Percentiles rank a stretch among this genome's conserved stretches.
Conservation (phyloP, 345 rosid genomes). For the Cardamine occulta region DNA sequence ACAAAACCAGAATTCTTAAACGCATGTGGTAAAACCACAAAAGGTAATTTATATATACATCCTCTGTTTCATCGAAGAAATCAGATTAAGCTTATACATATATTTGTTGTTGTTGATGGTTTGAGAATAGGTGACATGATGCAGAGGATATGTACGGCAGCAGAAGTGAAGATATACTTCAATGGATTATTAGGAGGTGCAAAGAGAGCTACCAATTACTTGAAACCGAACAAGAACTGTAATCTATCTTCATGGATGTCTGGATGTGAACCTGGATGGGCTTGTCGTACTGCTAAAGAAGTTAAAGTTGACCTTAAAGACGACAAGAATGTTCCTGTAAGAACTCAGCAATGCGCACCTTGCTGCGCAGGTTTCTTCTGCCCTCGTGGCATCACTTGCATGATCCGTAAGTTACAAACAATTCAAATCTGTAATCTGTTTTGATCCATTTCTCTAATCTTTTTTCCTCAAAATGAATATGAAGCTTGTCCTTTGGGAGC, state of each 20-base stretch:
- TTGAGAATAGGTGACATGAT: slow-evolving; percentile 63
- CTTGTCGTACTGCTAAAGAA: slow-evolving; percentile 59
- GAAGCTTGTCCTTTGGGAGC: slow-evolving; percentile 98
- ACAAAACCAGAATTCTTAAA: slow-evolving; percentile 57
- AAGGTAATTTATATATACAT: slow-evolving; percentile 54
- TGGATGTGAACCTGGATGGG: slow-evolving; percentile 99
- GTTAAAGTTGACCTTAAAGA: slow-evolving; percentile 59
- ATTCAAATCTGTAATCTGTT: background rate
- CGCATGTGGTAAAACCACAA: slow-evolving; percentile 58
- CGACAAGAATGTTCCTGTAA: slow-evolving; percentile 58
- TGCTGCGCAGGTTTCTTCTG: slow-evolving; percentile 99
- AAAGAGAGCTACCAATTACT: slow-evolving; percentile 53
- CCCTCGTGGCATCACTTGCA: slow-evolving; percentile 95
- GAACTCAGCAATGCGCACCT: slow-evolving; percentile 57
- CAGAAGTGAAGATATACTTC: slow-evolving; percentile 84
- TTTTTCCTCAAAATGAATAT: slow-evolving; percentile 1
- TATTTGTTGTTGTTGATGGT: slow-evolving; percentile 23
- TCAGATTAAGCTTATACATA: background rate
- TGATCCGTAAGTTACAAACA: slow-evolving; percentile 79
- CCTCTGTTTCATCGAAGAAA: background rate
- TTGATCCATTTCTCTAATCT: slow-evolving; percentile 11
- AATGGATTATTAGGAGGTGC: slow-evolving; percentile 54
- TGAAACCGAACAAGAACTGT: slow-evolving; percentile 88
- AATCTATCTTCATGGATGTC: slow-evolving; percentile 82
- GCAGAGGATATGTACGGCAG: slow-evolving; percentile 80